These are phyloP conservation scores for Psilocybe subaeruginosa DNA, from an alignment of 768 basidiomycete genomes.

Conservation along the genomic window DNA sequence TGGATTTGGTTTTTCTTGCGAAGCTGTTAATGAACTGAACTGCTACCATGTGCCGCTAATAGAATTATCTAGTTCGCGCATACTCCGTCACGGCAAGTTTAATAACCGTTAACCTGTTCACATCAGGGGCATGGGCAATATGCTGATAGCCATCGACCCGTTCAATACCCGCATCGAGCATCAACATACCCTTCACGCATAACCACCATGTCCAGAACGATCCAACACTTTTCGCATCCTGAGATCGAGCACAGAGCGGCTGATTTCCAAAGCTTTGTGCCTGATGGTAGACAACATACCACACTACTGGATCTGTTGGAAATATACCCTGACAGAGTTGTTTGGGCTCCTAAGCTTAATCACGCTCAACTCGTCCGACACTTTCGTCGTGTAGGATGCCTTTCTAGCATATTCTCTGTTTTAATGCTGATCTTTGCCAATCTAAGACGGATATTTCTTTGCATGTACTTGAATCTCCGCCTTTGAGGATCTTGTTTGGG, in stretches of 20 bases:
- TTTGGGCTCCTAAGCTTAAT: neutral
- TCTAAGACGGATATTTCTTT: neutral
- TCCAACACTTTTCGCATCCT: neutral
- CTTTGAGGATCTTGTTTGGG: slow-evolving; percentile 1
- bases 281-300: neutral
- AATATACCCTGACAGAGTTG: slow-evolving; percentile 2
- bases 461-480: neutral
- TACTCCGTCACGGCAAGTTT: no score
- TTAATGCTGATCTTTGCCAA: neutral
- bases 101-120: no score
- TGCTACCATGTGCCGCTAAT: no score
- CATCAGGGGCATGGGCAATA: no score
- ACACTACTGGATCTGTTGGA: slow-evolving; percentile 5
- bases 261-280: neutral
- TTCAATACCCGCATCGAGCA: neutral
- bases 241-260: slow-evolving; percentile 6
- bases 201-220: neutral
- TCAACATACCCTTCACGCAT: neutral
- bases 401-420: neutral
- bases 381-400: slow-evolving; percentile 1
- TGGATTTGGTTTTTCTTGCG: no score
- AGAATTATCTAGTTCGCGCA: no score
- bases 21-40: no score
- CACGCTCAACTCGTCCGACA: neutral
- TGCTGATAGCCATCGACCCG: neutral